Evolutionary conservation across 768 basidiomycete genomes (phyloP).

Genomic region (Hemileccinum rubropunctum): DNA sequence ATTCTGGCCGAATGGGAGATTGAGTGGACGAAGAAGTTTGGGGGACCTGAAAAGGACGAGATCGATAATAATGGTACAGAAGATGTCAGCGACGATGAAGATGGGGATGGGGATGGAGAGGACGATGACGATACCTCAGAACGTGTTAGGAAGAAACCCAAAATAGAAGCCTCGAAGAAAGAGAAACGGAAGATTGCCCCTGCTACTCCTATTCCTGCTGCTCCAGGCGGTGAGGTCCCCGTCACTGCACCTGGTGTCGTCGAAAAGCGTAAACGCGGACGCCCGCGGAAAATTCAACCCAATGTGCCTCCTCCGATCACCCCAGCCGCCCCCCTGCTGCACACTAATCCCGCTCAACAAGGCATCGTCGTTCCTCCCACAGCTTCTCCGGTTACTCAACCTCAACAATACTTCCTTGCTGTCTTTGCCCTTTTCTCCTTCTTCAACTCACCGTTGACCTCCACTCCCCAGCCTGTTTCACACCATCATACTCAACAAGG

Average conservation of each 20-base stretch:
- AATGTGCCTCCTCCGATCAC: conserved; percentile 38
- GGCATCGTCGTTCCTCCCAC: conserved; percentile 11
- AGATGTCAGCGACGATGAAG: conserved; percentile 41
- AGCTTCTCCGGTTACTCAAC: conserved; percentile 16
- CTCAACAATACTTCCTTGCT: conserved; percentile 72
- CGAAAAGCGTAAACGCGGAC: conserved; percentile 82
- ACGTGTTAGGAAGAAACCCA: conserved; percentile 63
- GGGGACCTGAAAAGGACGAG: conserved; percentile 72
- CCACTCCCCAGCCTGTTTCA: conserved; percentile 31
- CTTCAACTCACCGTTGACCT: conserved; percentile 71
- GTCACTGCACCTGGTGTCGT: conserved; percentile 38
- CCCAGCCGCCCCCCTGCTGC: conserved; percentile 20
- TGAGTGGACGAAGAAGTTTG: conserved; percentile 71
- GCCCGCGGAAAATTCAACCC: conserved; percentile 70
- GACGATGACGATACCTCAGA: conserved; percentile 40
- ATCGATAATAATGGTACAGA: conserved; percentile 50
- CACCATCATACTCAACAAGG: conserved; percentile 56
- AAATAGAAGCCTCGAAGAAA: conserved; percentile 46
- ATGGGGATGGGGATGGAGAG: conserved; percentile 41
- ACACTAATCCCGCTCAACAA: conserved; percentile 16
- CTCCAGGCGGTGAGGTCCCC: conserved; percentile 22
- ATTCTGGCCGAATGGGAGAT: conserved; percentile 73
- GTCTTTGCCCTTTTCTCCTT: conserved; percentile 84
- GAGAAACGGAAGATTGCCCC: conserved; percentile 37
- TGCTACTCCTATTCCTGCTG: conserved; percentile 20